Evolutionary conservation across 176 grass and related monocot species (phyloP), one percentile per base, ranked within the genome.

Genomic region (Aegilops umbellulata): DNA sequence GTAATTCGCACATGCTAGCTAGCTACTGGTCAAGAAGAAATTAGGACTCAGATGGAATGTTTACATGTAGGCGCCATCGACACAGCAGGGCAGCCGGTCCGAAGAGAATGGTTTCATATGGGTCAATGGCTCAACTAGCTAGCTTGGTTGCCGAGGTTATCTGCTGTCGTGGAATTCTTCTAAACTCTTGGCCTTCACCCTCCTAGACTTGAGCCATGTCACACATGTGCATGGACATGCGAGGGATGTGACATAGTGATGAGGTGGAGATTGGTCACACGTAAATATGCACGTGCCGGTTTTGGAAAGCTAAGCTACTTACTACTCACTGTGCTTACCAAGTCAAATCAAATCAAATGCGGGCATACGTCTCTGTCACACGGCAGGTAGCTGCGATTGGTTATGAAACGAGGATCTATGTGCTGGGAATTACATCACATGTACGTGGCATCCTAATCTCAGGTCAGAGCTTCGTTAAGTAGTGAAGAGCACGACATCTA

Each of bases 391-490:
- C 24, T 23, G 20, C 20, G 49, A 19, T 24, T 36, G 30, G 16
- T 11, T 57, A 53, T 16, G 19, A 81, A 81, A 14, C 2, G 20
- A 55, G 16, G 11, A 24, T 51, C 47, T 51, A 2, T 53, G 27
- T 9, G 22, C 20, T 64, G 11, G 4, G 42, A 36, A 32, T 69
- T 53, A 14, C 65, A 55, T 82, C 44, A 69, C 7, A 15, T 7
- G 30, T 82, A 15, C 22, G 30, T 82, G 64, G 47, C 44, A 69
- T 35, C 12, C 42, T 20, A 16, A 10, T 34, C 46, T 68, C 44
- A 55, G 65, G 29, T 82, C 80, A 82, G 65, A 51, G 78, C 10
- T 61, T 78, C 9, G 20, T 78, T 78, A 47, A 22, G 6, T 35
- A 10, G 11, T 14, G 14, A 68, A 32, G 42, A 34, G 49, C 20